A percentile compares a stretch with the other conserved stretches of the same genome.
Evolutionary conservation across 805 yeast species (phyloP).

Genomic region (Wickerhamomyces ciferrii): DNA sequence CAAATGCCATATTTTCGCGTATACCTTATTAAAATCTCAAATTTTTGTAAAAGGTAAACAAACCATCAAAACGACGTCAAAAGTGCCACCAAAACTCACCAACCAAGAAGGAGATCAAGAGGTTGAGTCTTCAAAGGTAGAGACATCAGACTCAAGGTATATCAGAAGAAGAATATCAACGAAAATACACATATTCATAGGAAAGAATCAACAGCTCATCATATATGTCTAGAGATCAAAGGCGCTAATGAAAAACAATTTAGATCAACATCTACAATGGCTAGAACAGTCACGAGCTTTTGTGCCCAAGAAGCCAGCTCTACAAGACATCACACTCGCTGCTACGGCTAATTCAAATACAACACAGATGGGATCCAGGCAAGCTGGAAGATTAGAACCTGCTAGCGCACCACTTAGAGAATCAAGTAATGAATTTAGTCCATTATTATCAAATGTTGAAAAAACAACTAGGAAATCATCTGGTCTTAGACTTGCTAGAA

Average conservation of each 20-base stretch:
- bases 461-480: slow-evolving; percentile 10
- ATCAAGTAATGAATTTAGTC: slow-evolving; percentile 1
- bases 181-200: too few species aligned
- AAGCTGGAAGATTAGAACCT: not conserved
- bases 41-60: not conserved
- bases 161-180: too few species aligned
- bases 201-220: too few species aligned
- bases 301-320: slow-evolving; percentile 12
- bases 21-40: not conserved
- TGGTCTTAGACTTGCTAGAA: slow-evolving; percentile 14
- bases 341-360: not conserved
- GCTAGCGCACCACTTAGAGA: not conserved
- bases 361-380: not conserved
- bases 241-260: slow-evolving; percentile 19
- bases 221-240: not conserved
- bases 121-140: too few species aligned
- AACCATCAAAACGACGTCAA: not conserved
- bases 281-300: slow-evolving; percentile 16
- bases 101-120: not conserved
- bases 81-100: not conserved
- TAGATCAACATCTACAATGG: slow-evolving; percentile 23
- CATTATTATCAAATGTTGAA: slow-evolving; percentile 3
- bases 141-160: too few species aligned
- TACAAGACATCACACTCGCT: slow-evolving; percentile 8
- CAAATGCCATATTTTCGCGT: not conserved